These are phyloP conservation scores for Vitis hybrid DNA, from an alignment of 177 flowering plant species.

Conservation along the genomic window DNA sequence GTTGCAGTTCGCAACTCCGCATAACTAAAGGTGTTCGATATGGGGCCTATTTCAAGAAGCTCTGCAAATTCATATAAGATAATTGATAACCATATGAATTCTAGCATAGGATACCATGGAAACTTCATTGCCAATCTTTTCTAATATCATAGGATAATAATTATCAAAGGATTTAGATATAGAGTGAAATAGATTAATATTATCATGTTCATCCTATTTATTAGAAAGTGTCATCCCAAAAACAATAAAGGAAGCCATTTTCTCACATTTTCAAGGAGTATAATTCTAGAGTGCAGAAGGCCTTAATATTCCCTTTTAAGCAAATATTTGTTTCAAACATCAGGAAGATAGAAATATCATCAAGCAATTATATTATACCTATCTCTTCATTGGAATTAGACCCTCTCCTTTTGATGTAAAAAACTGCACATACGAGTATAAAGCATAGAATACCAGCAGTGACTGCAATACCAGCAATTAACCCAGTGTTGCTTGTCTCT, in stretches of 20 bases:
- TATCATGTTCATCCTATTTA: background rate
- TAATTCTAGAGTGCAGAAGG: background rate
- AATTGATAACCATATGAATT: background rate
- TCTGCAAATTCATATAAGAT: conserved; percentile 15
- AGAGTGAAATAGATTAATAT: too few relatives aligned
- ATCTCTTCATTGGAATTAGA: background rate
- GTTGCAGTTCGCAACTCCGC: conserved; percentile 45
- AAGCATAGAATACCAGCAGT: conserved; percentile 4
- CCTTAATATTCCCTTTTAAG: background rate
- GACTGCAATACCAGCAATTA: conserved; percentile 13
- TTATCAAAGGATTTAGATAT: too few relatives aligned
- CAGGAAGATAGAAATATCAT: too few relatives aligned
- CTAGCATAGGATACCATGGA: too few relatives aligned
- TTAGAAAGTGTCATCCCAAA: too few relatives aligned
- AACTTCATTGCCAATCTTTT: too few relatives aligned
- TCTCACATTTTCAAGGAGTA: too few relatives aligned
- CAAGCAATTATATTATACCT: background rate
- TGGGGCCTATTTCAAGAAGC: conserved; percentile 24
- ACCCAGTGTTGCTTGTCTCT: background rate
- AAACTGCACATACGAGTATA: background rate
- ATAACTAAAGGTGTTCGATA: conserved; percentile 35
- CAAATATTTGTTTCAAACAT: too few relatives aligned
- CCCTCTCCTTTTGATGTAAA: conserved; percentile 5
- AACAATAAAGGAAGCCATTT: background rate
- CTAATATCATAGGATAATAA: too few relatives aligned